These are phyloP conservation scores for Ramaria sp. DNA, from an alignment of 768 basidiomycete genomes.

Conservation along the genomic window DNA sequence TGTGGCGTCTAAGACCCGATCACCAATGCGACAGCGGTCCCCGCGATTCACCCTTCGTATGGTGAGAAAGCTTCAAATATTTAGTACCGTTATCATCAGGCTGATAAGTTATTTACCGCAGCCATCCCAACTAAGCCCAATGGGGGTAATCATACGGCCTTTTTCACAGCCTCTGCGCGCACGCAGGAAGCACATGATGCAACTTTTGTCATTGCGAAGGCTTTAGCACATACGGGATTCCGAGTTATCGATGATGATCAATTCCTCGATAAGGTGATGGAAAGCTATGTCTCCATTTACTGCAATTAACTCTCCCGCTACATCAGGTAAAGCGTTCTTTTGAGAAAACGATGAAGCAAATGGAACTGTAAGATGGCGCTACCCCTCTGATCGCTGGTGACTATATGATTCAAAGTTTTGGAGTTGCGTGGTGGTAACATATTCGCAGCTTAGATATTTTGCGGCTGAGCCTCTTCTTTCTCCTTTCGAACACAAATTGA, in stretches of 20 bases:
- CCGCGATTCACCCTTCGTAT: conserved; percentile 53
- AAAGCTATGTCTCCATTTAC: neutral
- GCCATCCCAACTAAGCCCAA: conserved; percentile 64
- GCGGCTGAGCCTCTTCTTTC: too few species aligned
- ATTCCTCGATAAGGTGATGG: conserved; percentile 45
- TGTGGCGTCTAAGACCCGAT: conserved; percentile 8
- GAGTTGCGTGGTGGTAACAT: too few species aligned
- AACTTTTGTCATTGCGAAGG: conserved; percentile 57
- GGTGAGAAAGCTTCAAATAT: conserved; percentile 27
- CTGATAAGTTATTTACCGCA: conserved; percentile 16
- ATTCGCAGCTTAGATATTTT: too few species aligned
- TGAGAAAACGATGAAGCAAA: neutral
- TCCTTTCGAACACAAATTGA: too few species aligned
- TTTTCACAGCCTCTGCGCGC: conserved; percentile 54
- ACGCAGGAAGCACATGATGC: conserved; percentile 54
- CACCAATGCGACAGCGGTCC: conserved; percentile 32
- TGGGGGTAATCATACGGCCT: conserved; percentile 72
- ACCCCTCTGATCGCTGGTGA: too few species aligned
- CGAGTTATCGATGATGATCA: conserved; percentile 57
- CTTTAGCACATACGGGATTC: conserved; percentile 59
- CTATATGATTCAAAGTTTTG: too few species aligned
- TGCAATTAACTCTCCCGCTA: neutral
- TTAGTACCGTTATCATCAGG: neutral
- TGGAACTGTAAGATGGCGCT: too few species aligned
- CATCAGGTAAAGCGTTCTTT: neutral